These are phyloP conservation scores for Neurospora pannonica DNA, from an alignment of 495 filamentous ascomycete species.

Conservation along the genomic window DNA sequence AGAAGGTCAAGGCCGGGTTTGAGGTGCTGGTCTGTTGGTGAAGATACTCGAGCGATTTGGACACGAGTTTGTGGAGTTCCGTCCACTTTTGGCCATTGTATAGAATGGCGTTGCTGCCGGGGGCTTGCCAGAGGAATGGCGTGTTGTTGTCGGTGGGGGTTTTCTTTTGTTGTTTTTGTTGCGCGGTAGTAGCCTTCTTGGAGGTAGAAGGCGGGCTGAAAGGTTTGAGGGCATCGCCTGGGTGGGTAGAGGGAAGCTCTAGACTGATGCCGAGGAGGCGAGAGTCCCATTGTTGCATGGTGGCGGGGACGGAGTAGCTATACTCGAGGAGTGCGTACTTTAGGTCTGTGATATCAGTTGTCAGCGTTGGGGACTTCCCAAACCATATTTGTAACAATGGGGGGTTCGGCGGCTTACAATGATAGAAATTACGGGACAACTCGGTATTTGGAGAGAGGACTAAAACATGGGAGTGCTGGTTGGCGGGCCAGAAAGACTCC, in stretches of 20 bases:
- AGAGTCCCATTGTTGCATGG: conserved; percentile 31
- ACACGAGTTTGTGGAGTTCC: conserved; percentile 68
- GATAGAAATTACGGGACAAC: conserved; percentile 64
- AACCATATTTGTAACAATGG: not conserved
- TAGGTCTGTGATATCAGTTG: conserved; percentile 30
- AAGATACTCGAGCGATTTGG: conserved; percentile 41
- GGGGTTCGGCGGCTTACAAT: conserved; percentile 44
- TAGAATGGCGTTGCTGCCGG: conserved; percentile 67
- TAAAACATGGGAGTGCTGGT: conserved; percentile 57
- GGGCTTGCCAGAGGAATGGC: conserved; percentile 73
- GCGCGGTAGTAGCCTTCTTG: conserved; percentile 14
- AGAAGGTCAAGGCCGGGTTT: conserved; percentile 17
- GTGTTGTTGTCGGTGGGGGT: conserved; percentile 23
- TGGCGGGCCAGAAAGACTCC: conserved; percentile 71
- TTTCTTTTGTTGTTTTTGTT: conserved; percentile 11
- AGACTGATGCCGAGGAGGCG: conserved; percentile 66
- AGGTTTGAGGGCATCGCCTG: conserved; percentile 39
- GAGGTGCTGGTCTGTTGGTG: conserved; percentile 10
- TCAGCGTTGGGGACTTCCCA: not conserved
- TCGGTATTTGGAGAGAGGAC: conserved; percentile 69
- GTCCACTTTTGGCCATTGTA: conserved; percentile 78
- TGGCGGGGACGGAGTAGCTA: conserved; percentile 49
- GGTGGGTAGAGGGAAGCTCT: conserved; percentile 54
- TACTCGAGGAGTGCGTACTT: conserved; percentile 67
- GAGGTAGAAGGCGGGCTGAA: conserved; percentile 41